Conservation (phyloP, 345 rosid genomes). For the Alliaria petiolata region DNA sequence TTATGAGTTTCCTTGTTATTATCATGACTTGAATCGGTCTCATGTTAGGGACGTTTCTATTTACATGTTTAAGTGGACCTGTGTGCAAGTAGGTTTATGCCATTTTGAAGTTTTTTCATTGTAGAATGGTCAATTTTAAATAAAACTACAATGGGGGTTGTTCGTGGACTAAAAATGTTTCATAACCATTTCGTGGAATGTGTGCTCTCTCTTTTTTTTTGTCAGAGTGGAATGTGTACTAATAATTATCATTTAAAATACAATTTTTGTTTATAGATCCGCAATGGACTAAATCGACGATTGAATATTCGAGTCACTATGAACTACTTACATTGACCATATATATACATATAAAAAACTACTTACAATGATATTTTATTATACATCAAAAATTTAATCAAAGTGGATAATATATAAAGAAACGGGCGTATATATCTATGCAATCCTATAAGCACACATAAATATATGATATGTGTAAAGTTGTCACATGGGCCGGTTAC, state of each 20-base stretch:
- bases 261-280: neutral
- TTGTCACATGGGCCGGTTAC: conserved; percentile 38
- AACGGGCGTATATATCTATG: conserved; percentile 19
- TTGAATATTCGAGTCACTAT: neutral
- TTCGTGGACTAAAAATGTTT: neutral
- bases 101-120: neutral
- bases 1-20: neutral
- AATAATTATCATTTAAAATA: no score
- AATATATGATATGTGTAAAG: neutral
- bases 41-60: neutral
- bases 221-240: no score
- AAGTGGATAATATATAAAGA: neutral
- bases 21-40: neutral
- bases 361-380: neutral
- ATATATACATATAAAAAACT: no score
- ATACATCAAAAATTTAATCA: neutral
- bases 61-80: neutral
- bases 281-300: neutral
- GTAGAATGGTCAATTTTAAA: neutral
- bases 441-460: neutral
- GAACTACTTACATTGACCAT: neutral
- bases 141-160: neutral
- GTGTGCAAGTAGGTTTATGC: neutral
- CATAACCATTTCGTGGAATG: neutral
- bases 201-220: no score